Conservation (phyloP, 2,329 filamentous ascomycete genomes). For the Periconia sp. region DNA sequence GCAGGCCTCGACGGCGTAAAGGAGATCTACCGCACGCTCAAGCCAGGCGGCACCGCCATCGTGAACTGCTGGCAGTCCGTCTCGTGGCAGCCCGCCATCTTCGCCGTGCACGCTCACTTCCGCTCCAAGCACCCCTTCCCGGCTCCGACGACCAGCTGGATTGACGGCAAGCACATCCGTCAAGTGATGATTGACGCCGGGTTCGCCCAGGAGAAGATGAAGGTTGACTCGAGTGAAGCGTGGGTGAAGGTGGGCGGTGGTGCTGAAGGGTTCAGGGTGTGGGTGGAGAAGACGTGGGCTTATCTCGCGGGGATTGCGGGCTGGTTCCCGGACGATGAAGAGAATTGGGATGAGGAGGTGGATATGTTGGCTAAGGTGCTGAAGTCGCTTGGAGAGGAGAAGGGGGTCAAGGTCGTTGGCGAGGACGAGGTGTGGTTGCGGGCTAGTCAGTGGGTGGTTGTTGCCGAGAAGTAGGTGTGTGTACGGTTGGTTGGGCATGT, state of each 20-base stretch:
- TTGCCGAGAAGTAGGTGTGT: conserved; percentile 22
- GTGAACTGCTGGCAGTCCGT: conserved; percentile 41
- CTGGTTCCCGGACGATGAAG: conserved; percentile 28
- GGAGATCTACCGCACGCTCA: conserved; percentile 44
- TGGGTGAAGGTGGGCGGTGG: conserved; percentile 16
- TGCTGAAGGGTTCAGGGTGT: conserved; percentile 17
- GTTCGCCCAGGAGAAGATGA: conserved; percentile 23
- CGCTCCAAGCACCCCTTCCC: conserved; percentile 21
- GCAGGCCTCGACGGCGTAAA: conserved; percentile 33
- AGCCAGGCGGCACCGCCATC: conserved; percentile 40
- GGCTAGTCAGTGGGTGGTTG: conserved; percentile 32
- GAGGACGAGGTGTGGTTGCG: conserved; percentile 28
- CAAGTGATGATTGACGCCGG: conserved; percentile 31
- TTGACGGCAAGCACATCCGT: conserved; percentile 28
- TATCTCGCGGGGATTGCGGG: conserved; percentile 28
- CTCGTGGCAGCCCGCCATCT: conserved; percentile 27
- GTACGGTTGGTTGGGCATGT: neutral
- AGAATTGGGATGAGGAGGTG: conserved; percentile 32
- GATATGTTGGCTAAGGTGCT: conserved; percentile 21
- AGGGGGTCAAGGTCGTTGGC: conserved; percentile 19
- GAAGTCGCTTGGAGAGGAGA: conserved; percentile 9
- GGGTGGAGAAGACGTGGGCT: conserved; percentile 34
- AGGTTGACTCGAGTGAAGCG: conserved; percentile 26
- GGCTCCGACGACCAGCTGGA: conserved; percentile 24
- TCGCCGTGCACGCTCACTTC: conserved; percentile 17